A percentile compares a stretch with the other conserved stretches of the same genome.
phyloP scores from a whole-genome alignment of 2,329 filamentous ascomycete genomes.

The Colletotrichum zoysiae region DNA sequence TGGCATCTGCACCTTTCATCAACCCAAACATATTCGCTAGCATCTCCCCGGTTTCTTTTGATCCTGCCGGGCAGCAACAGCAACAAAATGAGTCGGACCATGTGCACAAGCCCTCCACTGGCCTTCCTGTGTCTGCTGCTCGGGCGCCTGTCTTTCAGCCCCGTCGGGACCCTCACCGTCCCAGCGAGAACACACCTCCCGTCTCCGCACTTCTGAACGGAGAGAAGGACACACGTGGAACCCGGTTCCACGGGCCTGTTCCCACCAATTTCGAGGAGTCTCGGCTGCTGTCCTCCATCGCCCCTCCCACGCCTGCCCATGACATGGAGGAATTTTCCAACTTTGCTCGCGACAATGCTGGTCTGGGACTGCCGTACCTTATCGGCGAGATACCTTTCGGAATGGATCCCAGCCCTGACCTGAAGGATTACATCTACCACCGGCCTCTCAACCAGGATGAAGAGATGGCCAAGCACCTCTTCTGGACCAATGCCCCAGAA shows the following conservation, averaged over 20 bases:
- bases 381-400: conserved; percentile 64
- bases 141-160: conserved; percentile 64
- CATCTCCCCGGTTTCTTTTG: conserved; percentile 8
- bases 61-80: background rate
- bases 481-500: conserved; percentile 69
- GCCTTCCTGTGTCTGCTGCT: conserved; percentile 61
- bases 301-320: conserved; percentile 35
- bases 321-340: conserved; percentile 32
- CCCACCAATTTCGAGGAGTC: conserved; percentile 29
- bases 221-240: background rate
- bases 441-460: conserved; percentile 71
- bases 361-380: conserved; percentile 62
- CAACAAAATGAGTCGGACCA: background rate
- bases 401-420: conserved; percentile 55
- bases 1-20: conserved; percentile 26
- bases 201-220: conserved; percentile 44
- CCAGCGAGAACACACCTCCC: conserved; percentile 44
- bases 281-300: conserved; percentile 22
- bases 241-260: conserved; percentile 23
- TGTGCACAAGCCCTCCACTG: conserved; percentile 47
- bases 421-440: conserved; percentile 66
- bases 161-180: conserved; percentile 43
- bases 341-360: conserved; percentile 34
- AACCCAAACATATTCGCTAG: conserved; percentile 6
- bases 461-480: conserved; percentile 68